Evolutionary conservation across 371 early-diverging fungal species (phyloP).

Genomic region (Mucor velutinosus): DNA sequence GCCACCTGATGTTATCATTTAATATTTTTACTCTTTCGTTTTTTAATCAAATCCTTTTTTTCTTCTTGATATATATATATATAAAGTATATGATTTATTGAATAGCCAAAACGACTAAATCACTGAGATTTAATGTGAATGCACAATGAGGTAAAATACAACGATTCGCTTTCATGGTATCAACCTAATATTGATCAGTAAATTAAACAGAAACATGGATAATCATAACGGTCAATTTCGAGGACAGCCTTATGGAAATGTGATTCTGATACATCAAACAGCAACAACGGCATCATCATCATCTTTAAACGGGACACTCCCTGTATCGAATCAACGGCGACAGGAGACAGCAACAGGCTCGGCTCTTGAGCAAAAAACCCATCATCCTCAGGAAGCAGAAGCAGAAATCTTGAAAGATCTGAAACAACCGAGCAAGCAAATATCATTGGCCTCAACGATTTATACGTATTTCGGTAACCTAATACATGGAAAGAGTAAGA

Average conservation of each 20-base stretch:
- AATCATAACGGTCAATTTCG: neutral
- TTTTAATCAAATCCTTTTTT: neutral
- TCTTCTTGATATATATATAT: neutral
- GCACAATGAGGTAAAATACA: neutral
- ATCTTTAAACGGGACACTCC: neutral
- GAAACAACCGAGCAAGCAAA: neutral
- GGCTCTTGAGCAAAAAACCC: neutral
- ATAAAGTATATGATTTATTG: neutral
- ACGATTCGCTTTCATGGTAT: neutral
- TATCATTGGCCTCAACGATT: neutral
- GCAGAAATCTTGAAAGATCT: neutral
- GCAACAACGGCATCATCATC: neutral
- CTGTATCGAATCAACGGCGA: neutral
- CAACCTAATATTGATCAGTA: neutral
- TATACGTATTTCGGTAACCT: neutral
- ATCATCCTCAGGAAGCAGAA: neutral
- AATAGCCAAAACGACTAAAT: neutral
- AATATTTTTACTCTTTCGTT: neutral
- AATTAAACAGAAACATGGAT: neutral
- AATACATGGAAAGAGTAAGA: neutral
- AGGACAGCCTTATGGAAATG: neutral
- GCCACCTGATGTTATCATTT: neutral
- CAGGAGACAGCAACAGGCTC: neutral
- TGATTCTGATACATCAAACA: slow-evolving; percentile 2
- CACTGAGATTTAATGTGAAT: neutral